Percentiles rank a stretch among this genome's conserved stretches.
phyloP scores from a whole-genome alignment of 208 protist species.

The Leishmania turanica region DNA sequence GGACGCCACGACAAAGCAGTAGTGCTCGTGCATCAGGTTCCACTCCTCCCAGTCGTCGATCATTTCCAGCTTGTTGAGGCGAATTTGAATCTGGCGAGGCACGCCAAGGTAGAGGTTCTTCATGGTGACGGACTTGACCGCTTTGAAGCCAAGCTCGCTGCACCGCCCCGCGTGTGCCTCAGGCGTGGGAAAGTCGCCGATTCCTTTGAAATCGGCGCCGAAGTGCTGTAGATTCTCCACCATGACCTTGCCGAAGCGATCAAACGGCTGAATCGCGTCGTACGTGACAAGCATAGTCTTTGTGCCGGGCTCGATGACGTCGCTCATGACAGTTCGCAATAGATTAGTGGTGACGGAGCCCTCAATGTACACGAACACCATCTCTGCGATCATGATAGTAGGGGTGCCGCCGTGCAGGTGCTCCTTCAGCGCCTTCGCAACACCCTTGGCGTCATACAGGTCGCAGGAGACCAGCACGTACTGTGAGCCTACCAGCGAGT shows the following conservation, averaged over 20 bases:
- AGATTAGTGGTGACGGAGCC: slow-evolving; percentile 64
- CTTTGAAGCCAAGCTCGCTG: slow-evolving; percentile 66
- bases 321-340: slow-evolving; percentile 48
- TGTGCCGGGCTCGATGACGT: slow-evolving; percentile 50
- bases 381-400: slow-evolving; percentile 87
- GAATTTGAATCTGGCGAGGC: slow-evolving; percentile 57
- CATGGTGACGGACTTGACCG: slow-evolving; percentile 75
- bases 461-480: slow-evolving; percentile 70
- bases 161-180: slow-evolving; percentile 72
- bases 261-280: slow-evolving; percentile 86
- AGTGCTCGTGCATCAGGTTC: slow-evolving; percentile 93
- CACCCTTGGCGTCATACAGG: slow-evolving; percentile 53
- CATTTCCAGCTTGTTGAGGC: slow-evolving; percentile 86
- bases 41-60: slow-evolving; percentile 94
- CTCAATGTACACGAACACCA: slow-evolving; percentile 92
- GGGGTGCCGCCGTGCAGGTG: slow-evolving; percentile 49
- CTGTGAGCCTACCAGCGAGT: slow-evolving; percentile 34
- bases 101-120: slow-evolving; percentile 78
- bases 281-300: slow-evolving; percentile 75
- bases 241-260: slow-evolving; percentile 91
- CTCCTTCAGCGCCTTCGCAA: slow-evolving; percentile 49
- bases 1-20: slow-evolving; percentile 85
- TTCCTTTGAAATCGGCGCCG: slow-evolving; percentile 74
- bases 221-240: slow-evolving; percentile 70
- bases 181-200: slow-evolving; percentile 70